Conservation (phyloP, 352 stramenopile species). For the Elongisporangium undulatum region DNA sequence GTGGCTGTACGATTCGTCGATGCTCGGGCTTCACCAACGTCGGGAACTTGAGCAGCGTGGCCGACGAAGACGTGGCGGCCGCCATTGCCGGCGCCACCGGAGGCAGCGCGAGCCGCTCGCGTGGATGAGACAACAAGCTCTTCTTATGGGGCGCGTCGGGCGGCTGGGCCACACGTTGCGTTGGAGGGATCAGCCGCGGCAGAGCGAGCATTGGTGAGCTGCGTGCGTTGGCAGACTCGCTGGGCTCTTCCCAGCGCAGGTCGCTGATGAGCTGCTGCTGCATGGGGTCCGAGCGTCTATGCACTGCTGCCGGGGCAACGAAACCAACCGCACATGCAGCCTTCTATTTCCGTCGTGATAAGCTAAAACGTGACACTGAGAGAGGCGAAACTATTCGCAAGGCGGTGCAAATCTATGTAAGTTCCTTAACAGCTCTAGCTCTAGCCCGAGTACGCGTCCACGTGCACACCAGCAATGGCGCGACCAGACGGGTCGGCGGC, state of each 20-base stretch:
- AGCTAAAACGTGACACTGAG: too few species aligned
- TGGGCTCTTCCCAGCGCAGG: slow-evolving; percentile 4
- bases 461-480: slow-evolving; percentile 93
- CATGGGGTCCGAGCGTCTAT: neutral
- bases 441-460: slow-evolving; percentile 83
- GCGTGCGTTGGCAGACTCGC: neutral
- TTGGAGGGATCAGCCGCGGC: slow-evolving; percentile 2
- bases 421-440: neutral
- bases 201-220: neutral
- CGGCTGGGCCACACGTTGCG: slow-evolving; percentile 1
- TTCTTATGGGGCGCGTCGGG: neutral
- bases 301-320: neutral
- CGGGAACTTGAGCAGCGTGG: slow-evolving; percentile 30
- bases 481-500: slow-evolving; percentile 94
- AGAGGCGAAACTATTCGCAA: neutral
- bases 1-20: slow-evolving; percentile 1
- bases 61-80: slow-evolving; percentile 6
- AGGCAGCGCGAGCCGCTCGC: slow-evolving; percentile 15
- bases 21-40: slow-evolving; percentile 27
- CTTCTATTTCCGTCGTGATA: neutral
- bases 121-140: neutral
- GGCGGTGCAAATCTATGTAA: neutral
- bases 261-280: slow-evolving; percentile 1
- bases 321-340: neutral
- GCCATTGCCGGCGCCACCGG: slow-evolving; percentile 15